Conservation (phyloP, 129 eudicot species). For the Ambrosia trifida region DNA sequence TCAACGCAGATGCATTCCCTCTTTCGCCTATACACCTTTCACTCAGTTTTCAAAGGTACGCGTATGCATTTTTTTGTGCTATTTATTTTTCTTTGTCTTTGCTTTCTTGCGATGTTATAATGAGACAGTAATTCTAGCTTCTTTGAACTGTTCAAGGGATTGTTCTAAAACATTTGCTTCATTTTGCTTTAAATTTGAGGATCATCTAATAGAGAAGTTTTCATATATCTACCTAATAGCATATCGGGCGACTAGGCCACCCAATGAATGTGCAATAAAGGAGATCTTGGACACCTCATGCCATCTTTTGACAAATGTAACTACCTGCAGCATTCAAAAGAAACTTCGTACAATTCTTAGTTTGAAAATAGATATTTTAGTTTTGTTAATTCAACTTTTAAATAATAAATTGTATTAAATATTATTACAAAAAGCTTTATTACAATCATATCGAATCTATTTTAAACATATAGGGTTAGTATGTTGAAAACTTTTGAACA, state of each 20-base stretch:
- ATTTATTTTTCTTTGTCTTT: too few relatives aligned
- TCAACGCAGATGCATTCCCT: too few relatives aligned
- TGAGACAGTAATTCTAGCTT: constrained; percentile 43
- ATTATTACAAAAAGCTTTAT: too few relatives aligned
- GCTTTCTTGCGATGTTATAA: too few relatives aligned
- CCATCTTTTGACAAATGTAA: constrained; percentile 57
- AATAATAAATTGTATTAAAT: too few relatives aligned
- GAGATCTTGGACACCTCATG: constrained; percentile 72
- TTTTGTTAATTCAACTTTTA: neutral
- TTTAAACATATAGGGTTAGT: neutral
- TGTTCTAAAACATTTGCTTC: neutral
- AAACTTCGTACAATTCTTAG: neutral
- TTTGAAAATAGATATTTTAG: neutral
- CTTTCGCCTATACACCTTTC: too few relatives aligned
- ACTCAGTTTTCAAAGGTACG: too few relatives aligned
- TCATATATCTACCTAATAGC: constrained; percentile 70
- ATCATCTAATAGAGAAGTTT: constrained; percentile 13
- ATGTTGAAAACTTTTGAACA: neutral
- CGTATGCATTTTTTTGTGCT: too few relatives aligned
- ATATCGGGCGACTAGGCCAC: constrained; percentile 84
- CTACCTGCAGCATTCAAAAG: constrained; percentile 51
- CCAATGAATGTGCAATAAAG: constrained; percentile 84
- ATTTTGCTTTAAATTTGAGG: neutral
- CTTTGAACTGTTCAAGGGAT: constrained; percentile 18
- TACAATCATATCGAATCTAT: too few relatives aligned